Conservation (phyloP, 805 yeast species). For the Isabelozyma rhagii region DNA sequence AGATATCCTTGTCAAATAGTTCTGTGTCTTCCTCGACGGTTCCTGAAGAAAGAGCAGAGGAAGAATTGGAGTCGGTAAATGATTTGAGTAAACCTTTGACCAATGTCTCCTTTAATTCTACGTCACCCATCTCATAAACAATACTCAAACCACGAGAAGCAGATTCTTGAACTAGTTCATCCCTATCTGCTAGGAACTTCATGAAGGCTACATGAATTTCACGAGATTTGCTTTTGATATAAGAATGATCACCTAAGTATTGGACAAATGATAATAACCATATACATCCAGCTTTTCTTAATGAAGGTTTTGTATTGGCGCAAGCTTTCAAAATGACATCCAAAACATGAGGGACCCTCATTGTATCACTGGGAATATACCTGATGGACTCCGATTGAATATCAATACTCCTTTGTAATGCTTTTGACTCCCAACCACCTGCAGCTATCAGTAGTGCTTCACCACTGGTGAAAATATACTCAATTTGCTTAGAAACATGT, state of each 20-base stretch:
- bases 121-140: conserved; percentile 73
- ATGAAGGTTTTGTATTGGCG: conserved; percentile 64
- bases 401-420: conserved; percentile 52
- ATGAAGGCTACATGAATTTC: conserved; percentile 72
- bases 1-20: conserved; percentile 76
- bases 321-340: conserved; percentile 50
- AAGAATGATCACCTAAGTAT: conserved; percentile 53
- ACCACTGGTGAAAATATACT: conserved; percentile 72
- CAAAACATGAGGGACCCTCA: conserved; percentile 37
- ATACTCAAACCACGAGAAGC: conserved; percentile 87
- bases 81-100: conserved; percentile 71
- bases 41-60: conserved; percentile 54
- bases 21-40: conserved; percentile 75
- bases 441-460: conserved; percentile 75
- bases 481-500: conserved; percentile 68
- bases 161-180: conserved; percentile 86
- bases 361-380: conserved; percentile 13
- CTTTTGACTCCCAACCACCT: conserved; percentile 70
- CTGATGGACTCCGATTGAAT: conserved; percentile 35
- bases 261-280: conserved; percentile 84
- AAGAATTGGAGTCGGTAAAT: conserved; percentile 65
- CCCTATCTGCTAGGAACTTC: conserved; percentile 74
- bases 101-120: conserved; percentile 63
- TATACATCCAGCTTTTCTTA: conserved; percentile 74
- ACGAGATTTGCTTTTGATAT: conserved; percentile 42